phyloP scores from a whole-genome alignment of 192 early-diverging fungal genomes.

The Coemansia sp. region DNA sequence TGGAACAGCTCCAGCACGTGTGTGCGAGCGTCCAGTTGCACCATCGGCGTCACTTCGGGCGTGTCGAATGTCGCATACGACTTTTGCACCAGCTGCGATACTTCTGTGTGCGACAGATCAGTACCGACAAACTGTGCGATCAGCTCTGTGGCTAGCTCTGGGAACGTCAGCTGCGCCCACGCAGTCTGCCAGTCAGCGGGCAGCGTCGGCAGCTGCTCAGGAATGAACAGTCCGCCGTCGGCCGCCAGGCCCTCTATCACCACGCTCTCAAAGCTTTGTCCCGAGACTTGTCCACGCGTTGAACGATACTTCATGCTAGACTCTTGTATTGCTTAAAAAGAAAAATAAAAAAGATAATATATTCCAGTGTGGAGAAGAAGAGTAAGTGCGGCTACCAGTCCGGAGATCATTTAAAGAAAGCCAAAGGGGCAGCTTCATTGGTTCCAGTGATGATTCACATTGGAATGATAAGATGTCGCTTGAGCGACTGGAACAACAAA shows the following conservation, averaged over 20 bases:
- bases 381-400: not conserved
- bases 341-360: not conserved
- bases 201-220: constrained; percentile 73
- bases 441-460: constrained; percentile 7
- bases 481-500: not conserved
- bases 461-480: not conserved
- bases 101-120: constrained; percentile 76
- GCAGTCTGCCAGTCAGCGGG: constrained; percentile 67
- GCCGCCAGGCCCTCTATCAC: constrained; percentile 87
- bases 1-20: constrained; percentile 89
- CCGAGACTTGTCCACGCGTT: constrained; percentile 73
- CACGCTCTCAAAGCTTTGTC: constrained; percentile 84
- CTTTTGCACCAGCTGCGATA: constrained; percentile 63
- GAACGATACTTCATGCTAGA: constrained; percentile 83
- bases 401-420: too few species aligned
- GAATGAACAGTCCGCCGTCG: constrained; percentile 95
- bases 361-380: not conserved
- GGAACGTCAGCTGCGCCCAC: constrained; percentile 75
- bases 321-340: not conserved
- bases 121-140: constrained; percentile 81
- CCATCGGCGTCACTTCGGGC: constrained; percentile 76
- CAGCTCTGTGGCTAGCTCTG: constrained; percentile 79
- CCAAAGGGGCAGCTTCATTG: not conserved
- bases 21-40: constrained; percentile 28
- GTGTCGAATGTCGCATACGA: constrained; percentile 81